A percentile compares a stretch with the other conserved stretches of the same genome.
Conservation (phyloP, 495 filamentous ascomycete genomes). For the Tirmania nivea region DNA sequence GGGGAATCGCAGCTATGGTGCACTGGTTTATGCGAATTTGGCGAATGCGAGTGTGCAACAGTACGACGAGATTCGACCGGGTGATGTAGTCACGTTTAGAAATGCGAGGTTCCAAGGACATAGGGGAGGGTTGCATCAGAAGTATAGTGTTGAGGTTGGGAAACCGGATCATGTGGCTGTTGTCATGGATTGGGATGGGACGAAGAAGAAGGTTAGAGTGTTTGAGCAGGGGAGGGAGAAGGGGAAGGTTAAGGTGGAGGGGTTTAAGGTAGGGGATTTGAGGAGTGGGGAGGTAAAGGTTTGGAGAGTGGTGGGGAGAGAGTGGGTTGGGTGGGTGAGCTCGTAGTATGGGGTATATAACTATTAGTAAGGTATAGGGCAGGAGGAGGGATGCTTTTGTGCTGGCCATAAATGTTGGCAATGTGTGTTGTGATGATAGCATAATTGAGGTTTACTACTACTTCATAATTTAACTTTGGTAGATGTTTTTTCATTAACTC, state of each 20-base stretch:
- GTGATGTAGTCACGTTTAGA: slow-evolving; percentile 81
- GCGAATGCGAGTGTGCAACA: slow-evolving; percentile 79
- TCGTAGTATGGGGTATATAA: slow-evolving; percentile 8
- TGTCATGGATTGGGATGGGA: slow-evolving; percentile 98
- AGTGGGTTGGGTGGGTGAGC: slow-evolving; percentile 71
- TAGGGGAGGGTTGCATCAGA: slow-evolving; percentile 81
- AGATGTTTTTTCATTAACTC: too few relatives aligned
- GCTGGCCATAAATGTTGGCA: too few relatives aligned
- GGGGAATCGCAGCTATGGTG: slow-evolving; percentile 71
- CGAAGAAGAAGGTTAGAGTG: slow-evolving; percentile 87
- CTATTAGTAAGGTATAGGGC: not conserved
- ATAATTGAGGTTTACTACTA: too few relatives aligned
- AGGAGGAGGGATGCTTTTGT: too few relatives aligned
- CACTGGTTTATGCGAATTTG: slow-evolving; percentile 77
- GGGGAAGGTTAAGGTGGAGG: slow-evolving; percentile 84
- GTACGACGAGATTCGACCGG: slow-evolving; percentile 82
- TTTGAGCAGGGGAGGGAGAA: slow-evolving; percentile 93
- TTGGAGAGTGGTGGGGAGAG: slow-evolving; percentile 82
- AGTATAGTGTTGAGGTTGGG: slow-evolving; percentile 75
- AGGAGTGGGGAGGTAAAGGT: slow-evolving; percentile 90
- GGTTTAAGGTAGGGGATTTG: slow-evolving; percentile 79
- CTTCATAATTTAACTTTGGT: too few relatives aligned
- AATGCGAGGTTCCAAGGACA: slow-evolving; percentile 94
- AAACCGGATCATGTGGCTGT: slow-evolving; percentile 83
- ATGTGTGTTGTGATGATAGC: too few relatives aligned